A percentile compares a stretch with the other conserved stretches of the same genome.
Evolutionary conservation across 192 early-diverging fungal genomes (phyloP).

Genomic region (Entrophospora sp.): DNA sequence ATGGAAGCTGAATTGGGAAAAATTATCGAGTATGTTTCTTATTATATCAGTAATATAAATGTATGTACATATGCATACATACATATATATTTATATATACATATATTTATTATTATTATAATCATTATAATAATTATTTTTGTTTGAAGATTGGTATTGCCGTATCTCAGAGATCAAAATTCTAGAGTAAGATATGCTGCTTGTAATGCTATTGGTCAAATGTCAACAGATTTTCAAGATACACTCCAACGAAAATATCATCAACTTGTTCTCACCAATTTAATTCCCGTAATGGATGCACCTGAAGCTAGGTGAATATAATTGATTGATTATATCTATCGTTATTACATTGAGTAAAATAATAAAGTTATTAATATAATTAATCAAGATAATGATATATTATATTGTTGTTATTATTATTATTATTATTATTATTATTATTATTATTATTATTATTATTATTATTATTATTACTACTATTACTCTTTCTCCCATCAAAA

Average conservation of each 20-base stretch:
- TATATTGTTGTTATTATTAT: no score
- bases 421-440: no score
- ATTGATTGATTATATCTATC: background rate
- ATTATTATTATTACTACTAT: background rate
- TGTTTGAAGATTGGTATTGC: conserved; percentile 51
- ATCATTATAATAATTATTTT: background rate
- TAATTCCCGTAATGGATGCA: conserved; percentile 84
- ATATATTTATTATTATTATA: background rate
- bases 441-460: background rate
- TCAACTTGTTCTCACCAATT: conserved; percentile 55
- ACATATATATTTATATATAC: background rate
- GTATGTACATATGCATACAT: background rate
- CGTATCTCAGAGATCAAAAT: conserved; percentile 79
- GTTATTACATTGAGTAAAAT: background rate
- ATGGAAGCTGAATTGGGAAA: conserved; percentile 85
- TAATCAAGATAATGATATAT: no score
- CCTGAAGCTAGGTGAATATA: conserved; percentile 16
- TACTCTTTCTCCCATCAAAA: no score
- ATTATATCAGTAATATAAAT: no score
- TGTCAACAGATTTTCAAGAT: conserved; percentile 93
- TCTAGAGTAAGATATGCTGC: conserved; percentile 94
- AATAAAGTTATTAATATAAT: no score
- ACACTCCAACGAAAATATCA: conserved; percentile 67
- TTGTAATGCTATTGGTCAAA: conserved; percentile 94
- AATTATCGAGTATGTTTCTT: conserved; percentile 47